Evolutionary conservation across 371 early-diverging fungal genomes (phyloP).

Genomic region (Fennellomyces sp.): DNA sequence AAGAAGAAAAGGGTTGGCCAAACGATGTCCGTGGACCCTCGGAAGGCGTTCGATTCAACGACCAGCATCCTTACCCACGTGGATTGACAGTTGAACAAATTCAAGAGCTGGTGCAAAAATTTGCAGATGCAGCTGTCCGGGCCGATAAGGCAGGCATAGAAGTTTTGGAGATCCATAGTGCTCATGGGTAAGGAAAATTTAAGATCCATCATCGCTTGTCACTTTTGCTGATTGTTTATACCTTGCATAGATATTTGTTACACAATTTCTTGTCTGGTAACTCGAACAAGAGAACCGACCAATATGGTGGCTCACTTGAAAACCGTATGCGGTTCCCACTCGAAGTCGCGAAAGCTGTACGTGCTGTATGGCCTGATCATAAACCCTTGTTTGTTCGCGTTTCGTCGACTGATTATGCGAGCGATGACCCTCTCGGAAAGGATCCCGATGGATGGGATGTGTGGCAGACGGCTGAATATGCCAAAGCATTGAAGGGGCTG

Average conservation of each 20-base stretch:
- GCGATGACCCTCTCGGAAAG: constrained; percentile 24
- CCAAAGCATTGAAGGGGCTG: constrained; percentile 53
- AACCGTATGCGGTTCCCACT: constrained; percentile 75
- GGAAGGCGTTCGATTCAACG: constrained; percentile 49
- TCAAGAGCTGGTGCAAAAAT: constrained; percentile 55
- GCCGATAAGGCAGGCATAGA: constrained; percentile 85
- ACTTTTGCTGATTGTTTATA: constrained; percentile 1
- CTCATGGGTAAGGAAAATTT: constrained; percentile 40
- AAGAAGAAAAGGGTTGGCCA: constrained; percentile 76
- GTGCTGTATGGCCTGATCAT: constrained; percentile 71
- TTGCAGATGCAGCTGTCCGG: constrained; percentile 71
- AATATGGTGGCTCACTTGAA: constrained; percentile 81
- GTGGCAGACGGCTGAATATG: constrained; percentile 66
- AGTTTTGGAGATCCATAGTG: constrained; percentile 85
- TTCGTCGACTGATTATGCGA: constrained; percentile 71
- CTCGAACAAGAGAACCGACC: constrained; percentile 82
- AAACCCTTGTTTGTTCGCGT: constrained; percentile 85
- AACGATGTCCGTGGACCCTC: constrained; percentile 76
- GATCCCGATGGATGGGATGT: constrained; percentile 59
- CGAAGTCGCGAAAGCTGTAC: constrained; percentile 66
- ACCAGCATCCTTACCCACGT: constrained; percentile 49
- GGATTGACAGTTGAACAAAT: constrained; percentile 73
- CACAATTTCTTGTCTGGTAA: constrained; percentile 81
- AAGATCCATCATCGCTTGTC: not conserved
- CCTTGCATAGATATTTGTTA: constrained; percentile 73